Conservation (phyloP, 2,329 filamentous ascomycete genomes). For the Colletotrichum coccodes region DNA sequence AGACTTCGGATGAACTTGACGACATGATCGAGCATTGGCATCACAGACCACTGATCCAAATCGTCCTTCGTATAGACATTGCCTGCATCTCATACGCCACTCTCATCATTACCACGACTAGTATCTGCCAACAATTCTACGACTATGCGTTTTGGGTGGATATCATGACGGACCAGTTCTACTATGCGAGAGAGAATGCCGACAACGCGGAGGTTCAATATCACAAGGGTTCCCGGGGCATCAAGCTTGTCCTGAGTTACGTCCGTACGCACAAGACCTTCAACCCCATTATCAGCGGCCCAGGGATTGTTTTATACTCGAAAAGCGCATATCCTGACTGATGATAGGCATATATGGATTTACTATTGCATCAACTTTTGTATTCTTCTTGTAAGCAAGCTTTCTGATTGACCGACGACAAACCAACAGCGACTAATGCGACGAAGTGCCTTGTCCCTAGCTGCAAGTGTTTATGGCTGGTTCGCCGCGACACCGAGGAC, state of each 20-base stretch:
- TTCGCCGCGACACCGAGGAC: conserved; percentile 26
- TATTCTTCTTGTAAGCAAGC: conserved; percentile 26
- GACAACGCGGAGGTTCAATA: conserved; percentile 27
- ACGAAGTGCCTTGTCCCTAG: conserved; percentile 19
- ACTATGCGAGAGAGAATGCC: conserved; percentile 23
- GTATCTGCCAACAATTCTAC: conserved; percentile 27
- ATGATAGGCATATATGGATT: conserved; percentile 15
- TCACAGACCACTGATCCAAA: not conserved
- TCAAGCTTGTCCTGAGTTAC: conserved; percentile 27
- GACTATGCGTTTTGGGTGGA: conserved; percentile 20
- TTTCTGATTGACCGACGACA: too few relatives aligned
- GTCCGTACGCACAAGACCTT: conserved; percentile 1
- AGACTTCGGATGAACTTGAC: not conserved
- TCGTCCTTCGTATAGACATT: conserved; percentile 3
- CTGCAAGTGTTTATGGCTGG: conserved; percentile 30
- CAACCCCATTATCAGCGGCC: not conserved
- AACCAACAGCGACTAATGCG: not conserved
- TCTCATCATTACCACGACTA: conserved; percentile 19
- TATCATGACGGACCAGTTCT: conserved; percentile 25
- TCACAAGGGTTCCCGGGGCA: conserved; percentile 14
- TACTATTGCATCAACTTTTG: conserved; percentile 22
- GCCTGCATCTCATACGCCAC: conserved; percentile 26
- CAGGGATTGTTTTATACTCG: too few relatives aligned
- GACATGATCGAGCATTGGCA: not conserved
- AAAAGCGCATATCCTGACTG: not conserved